These are phyloP conservation scores for Vitis hybrid DNA, from an alignment of 177 flowering plant species.

Conservation along the genomic window DNA sequence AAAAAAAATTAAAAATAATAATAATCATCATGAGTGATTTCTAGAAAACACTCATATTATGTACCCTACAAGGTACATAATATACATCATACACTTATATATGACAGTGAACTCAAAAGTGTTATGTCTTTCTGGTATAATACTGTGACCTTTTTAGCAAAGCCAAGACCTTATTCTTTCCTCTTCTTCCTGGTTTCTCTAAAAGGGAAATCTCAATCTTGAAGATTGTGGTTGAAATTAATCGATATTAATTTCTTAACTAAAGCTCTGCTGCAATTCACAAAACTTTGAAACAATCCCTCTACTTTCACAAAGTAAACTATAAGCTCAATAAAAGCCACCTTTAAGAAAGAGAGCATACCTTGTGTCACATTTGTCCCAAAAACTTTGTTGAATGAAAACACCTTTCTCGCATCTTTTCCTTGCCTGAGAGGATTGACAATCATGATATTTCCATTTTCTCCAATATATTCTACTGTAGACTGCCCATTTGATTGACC, in stretches of 20 bases:
- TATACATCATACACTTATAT: too few species aligned
- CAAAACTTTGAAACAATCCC: neutral
- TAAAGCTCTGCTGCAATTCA: neutral
- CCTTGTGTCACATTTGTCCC: constrained; percentile 67
- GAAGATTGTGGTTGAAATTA: too few species aligned
- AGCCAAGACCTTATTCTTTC: too few species aligned
- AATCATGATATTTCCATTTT: constrained; percentile 80
- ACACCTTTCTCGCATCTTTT: constrained; percentile 72
- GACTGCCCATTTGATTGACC: constrained; percentile 52
- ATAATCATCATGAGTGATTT: too few species aligned
- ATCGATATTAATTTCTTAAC: neutral
- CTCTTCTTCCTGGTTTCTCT: too few species aligned
- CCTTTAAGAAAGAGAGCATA: constrained; percentile 24
- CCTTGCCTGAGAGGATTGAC: constrained; percentile 74
- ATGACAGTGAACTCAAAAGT: too few species aligned
- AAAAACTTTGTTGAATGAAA: constrained; percentile 81
- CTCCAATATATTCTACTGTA: constrained; percentile 81
- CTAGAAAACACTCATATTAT: too few species aligned
- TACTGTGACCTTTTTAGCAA: too few species aligned
- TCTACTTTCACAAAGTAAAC: neutral
- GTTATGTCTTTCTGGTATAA: too few species aligned
- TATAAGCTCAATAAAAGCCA: neutral
- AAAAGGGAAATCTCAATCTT: too few species aligned
- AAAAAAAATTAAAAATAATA: neutral
- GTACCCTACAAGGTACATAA: too few species aligned